Base-by-base conservation (phyloP, 306 rosid genomes). In the Datisca glomerata region DNA sequence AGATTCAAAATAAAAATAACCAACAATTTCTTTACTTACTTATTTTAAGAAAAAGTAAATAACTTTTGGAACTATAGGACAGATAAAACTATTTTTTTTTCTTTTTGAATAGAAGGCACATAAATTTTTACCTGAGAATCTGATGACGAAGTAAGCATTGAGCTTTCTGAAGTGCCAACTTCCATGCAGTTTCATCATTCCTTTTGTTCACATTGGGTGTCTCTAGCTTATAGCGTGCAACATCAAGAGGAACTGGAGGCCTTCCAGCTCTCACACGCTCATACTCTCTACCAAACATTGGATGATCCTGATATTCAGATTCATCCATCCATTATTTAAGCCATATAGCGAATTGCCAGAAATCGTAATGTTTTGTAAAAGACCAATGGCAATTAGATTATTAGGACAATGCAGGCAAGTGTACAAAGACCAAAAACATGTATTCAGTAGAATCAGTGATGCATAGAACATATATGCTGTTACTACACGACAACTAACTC, bases 181-280 rank as follows among this genome's bases (percentile, higher is more conserved):
- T 84, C 95, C 97, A 89, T 40, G 97, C 91, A 41, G 80, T 54
- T 66, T 89, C 97, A 37, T 89, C 97, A 3, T 64, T 83, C 63
- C 77, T 66, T 60, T 71, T 72, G 57, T 66, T 72, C 16, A 49
- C 15, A 0, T 78, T 59, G 4, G 95, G 93, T 5, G 47, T 40
- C 65, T 89, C 93, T 19, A 70, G 60, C 40, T 69, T 91, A 35
- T 80, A 86, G 4, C 93, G 64, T 0, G 71, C 74, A 27, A 83
- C 62, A 39, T 89, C 97, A 21, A 89, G 76, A 8, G 76, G 44
- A 62, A 63, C 69, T 0, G 94, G 97, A 52, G 97, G 89, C 72
- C 75, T 80, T 17, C 83, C 93, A 40, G 95, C 79, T 66, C 85
- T 67, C 11, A 89, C 97, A 25, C 97, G 95, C 21, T 89, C 97